Percentiles rank a stretch among this genome's conserved stretches.
phyloP scores from a whole-genome alignment of 106 monocot species.

The Agapanthus africanus region DNA sequence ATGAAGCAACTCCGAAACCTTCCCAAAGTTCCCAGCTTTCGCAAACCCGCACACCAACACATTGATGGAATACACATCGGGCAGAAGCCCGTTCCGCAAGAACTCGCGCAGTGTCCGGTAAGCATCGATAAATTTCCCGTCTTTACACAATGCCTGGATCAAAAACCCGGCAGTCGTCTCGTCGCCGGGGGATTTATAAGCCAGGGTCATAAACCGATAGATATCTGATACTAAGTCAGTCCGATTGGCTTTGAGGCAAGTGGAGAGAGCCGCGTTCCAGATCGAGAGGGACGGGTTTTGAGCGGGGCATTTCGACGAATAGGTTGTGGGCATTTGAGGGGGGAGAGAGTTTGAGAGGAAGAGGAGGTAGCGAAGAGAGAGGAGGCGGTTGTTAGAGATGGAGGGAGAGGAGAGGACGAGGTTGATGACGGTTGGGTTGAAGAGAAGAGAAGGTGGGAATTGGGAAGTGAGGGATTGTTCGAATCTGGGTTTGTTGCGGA shows the following conservation, averaged over 20 bases:
- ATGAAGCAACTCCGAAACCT: conserved; percentile 52
- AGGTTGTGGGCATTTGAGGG: conserved; percentile 12
- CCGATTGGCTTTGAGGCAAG: conserved; percentile 17
- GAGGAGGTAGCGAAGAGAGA: conserved; percentile 31
- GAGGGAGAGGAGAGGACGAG: conserved; percentile 25
- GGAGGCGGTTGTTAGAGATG: conserved; percentile 19
- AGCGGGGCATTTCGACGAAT: conserved; percentile 19
- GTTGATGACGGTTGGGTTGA: conserved; percentile 23
- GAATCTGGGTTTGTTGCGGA: conserved; percentile 30
- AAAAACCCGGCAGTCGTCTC: conserved; percentile 24
- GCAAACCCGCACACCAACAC: conserved; percentile 21
- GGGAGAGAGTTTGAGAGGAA: not conserved
- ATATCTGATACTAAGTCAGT: conserved; percentile 36
- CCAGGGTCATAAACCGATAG: conserved; percentile 23
- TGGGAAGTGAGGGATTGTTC: conserved; percentile 31
- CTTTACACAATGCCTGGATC: conserved; percentile 29
- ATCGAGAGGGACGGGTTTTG: conserved; percentile 7
- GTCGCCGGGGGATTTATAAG: conserved; percentile 14
- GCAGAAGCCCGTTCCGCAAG: conserved; percentile 16
- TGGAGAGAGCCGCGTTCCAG: conserved; percentile 28
- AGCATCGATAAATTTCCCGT: conserved; percentile 21
- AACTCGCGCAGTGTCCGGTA: conserved; percentile 28
- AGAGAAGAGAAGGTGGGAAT: conserved; percentile 20
- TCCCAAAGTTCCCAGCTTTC: conserved; percentile 24
- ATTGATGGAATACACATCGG: conserved; percentile 21